phyloP scores from a whole-genome alignment of 306 rosid genomes.

The Crotalaria pallida region DNA sequence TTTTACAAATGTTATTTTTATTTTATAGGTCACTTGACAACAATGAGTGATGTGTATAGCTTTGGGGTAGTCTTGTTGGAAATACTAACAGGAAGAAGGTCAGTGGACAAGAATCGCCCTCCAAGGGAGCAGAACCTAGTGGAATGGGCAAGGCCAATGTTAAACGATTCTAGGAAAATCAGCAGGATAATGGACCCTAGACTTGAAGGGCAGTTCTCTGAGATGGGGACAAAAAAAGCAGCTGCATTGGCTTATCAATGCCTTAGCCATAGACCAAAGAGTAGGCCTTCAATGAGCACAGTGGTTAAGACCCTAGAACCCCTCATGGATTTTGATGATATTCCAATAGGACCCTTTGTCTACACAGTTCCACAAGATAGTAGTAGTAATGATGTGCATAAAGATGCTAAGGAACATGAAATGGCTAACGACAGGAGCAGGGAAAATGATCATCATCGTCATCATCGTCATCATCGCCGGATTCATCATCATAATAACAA shows the following conservation, averaged over 20 bases:
- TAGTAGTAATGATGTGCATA: not conserved
- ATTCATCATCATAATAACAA: conserved; percentile 8
- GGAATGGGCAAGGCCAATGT: conserved; percentile 85
- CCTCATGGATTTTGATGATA: conserved; percentile 62
- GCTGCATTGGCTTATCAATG: conserved; percentile 83
- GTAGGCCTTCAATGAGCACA: conserved; percentile 59
- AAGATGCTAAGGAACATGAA: conserved; percentile 27
- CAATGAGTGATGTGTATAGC: conserved; percentile 90
- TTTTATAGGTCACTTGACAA: conserved; percentile 73
- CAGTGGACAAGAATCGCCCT: conserved; percentile 62
- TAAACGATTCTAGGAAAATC: conserved; percentile 55
- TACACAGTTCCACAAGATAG: conserved; percentile 44
- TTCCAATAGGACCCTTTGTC: conserved; percentile 62
- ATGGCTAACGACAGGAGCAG: conserved; percentile 19
- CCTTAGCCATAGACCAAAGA: conserved; percentile 72
- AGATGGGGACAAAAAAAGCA: conserved; percentile 60
- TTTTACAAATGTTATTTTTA: not conserved
- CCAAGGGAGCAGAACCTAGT: conserved; percentile 66
- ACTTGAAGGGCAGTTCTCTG: conserved; percentile 75
- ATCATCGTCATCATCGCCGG: conserved; percentile 20
- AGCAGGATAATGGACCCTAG: conserved; percentile 68
- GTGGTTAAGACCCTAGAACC: conserved; percentile 71
- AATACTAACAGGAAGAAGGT: conserved; percentile 66
- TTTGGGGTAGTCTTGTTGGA: conserved; percentile 85
- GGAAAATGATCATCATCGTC: conserved; percentile 23